Evolutionary conservation across 306 rosid species (phyloP).

Genomic region (Notholithocarpus densiflorus): DNA sequence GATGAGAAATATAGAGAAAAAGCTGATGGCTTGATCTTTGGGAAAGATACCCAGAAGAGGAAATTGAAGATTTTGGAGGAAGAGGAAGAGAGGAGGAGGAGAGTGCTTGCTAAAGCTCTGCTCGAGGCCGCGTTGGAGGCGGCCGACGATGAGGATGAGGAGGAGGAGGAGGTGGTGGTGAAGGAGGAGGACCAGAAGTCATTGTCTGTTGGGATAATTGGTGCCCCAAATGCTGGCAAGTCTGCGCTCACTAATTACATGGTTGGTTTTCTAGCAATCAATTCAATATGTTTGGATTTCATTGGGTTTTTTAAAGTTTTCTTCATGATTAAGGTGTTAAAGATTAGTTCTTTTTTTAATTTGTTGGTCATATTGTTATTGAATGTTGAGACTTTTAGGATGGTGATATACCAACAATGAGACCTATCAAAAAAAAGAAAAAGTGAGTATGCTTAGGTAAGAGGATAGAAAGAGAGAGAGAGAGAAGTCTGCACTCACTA

Average conservation of each 20-base stretch:
- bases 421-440: too few species aligned
- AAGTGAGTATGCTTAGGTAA: too few species aligned
- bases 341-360: not conserved
- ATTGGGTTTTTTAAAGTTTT: not conserved
- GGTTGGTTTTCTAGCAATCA: slow-evolving; percentile 46
- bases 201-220: slow-evolving; percentile 78
- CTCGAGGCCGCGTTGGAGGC: slow-evolving; percentile 61
- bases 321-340: not conserved
- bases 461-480: too few species aligned
- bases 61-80: slow-evolving; percentile 41
- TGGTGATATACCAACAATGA: not conserved
- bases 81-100: slow-evolving; percentile 55
- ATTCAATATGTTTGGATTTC: not conserved
- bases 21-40: slow-evolving; percentile 46
- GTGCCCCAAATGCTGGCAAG: slow-evolving; percentile 97
- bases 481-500: slow-evolving; percentile 73
- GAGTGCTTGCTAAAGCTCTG: slow-evolving; percentile 68
- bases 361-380: not conserved
- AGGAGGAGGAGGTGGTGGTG: slow-evolving; percentile 25
- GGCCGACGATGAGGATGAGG: slow-evolving; percentile 35
- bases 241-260: slow-evolving; percentile 82
- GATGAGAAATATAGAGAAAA: slow-evolving; percentile 49
- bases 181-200: slow-evolving; percentile 88
- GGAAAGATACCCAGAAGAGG: slow-evolving; percentile 33
- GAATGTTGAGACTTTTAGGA: not conserved